Evolutionary conservation across 176 grass and related monocot genomes (phyloP), one percentile per base, ranked within the genome.

Genomic region (Pharus latifolius): DNA sequence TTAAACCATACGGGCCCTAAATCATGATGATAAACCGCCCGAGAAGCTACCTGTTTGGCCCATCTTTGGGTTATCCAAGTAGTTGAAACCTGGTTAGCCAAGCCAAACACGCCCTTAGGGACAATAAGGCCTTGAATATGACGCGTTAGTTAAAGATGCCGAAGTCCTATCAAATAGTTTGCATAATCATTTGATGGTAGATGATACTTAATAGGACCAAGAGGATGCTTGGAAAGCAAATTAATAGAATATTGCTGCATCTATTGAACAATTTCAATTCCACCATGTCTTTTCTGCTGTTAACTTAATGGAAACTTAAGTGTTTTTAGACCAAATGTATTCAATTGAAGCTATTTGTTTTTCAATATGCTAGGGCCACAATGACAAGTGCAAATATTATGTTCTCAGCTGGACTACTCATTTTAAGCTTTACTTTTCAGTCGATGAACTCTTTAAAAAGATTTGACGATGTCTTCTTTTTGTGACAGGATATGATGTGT

Each of bases 401-500:
- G 25, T 65, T n/a, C 34, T 78, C 50, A 67, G 7, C 32, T 70
- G 42, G 46, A 37, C 17, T 56, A 80, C 16, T 25, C 17, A 38
- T 29, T 75, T 50, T 44, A 57, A 31, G 8, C 20, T 51, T 40
- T 58, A 48, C 30, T 2, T 65, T 31, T 30, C 33, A 51, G n/a
- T 41, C 79, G 34, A 63, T 67, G 20, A 6, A 26, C 10, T 59
- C 15, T n/a, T 46, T 9, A 5, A 38, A 4, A 9, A 2, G 13
- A 57, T 76, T 71, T 20, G 32, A 22, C 80, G 30, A 35, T 49
- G 4, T 76, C 58, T 86, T 33, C 24, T 69, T 24, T 44, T 49
- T 81, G 16, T 73, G 40, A 17, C 78, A 95, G 96, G 96, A 54
- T 94, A 95, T 82, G 90, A 99, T 54, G 90, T 82, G 23, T 99